Conservation (phyloP, 1,139 yeast species). For the Blastobotrys illinoisensis region DNA sequence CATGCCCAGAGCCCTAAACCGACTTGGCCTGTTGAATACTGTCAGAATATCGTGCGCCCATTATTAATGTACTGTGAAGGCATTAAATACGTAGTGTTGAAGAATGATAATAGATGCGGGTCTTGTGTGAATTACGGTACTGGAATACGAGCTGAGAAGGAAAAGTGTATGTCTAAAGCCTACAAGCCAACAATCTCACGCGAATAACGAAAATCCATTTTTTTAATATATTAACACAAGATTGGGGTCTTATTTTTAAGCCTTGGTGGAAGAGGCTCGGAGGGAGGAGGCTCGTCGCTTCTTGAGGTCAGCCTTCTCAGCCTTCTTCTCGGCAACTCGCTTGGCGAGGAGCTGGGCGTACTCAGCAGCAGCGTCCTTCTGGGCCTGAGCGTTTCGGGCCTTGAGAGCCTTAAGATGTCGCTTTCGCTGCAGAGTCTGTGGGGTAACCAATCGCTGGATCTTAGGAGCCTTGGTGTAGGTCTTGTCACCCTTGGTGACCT, state of each 20-base stretch:
- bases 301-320: slow-evolving; percentile 95
- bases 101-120: too few relatives aligned
- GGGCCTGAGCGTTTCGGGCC: slow-evolving; percentile 96
- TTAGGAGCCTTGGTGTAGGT: slow-evolving; percentile 99
- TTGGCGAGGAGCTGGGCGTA: slow-evolving; percentile 98
- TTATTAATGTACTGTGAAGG: too few relatives aligned
- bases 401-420: slow-evolving; percentile 92
- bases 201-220: slow-evolving; percentile 1
- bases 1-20: not conserved
- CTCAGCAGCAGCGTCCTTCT: slow-evolving; percentile 99
- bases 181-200: not conserved
- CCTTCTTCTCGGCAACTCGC: slow-evolving; percentile 97
- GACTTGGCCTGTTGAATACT: too few relatives aligned
- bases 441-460: slow-evolving; percentile 99
- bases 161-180: too few relatives aligned
- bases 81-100: too few relatives aligned
- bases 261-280: slow-evolving; percentile 41
- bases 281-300: slow-evolving; percentile 99
- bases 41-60: too few relatives aligned
- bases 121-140: too few relatives aligned
- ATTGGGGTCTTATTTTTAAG: slow-evolving; percentile 12
- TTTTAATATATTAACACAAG: slow-evolving; percentile 5
- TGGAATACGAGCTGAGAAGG: too few relatives aligned
- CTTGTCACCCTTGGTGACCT: slow-evolving; percentile 96
- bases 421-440: slow-evolving; percentile 99